Evolutionary conservation across 148 eudicot genomes (phyloP).

Genomic region (Talinum fruticosum): DNA sequence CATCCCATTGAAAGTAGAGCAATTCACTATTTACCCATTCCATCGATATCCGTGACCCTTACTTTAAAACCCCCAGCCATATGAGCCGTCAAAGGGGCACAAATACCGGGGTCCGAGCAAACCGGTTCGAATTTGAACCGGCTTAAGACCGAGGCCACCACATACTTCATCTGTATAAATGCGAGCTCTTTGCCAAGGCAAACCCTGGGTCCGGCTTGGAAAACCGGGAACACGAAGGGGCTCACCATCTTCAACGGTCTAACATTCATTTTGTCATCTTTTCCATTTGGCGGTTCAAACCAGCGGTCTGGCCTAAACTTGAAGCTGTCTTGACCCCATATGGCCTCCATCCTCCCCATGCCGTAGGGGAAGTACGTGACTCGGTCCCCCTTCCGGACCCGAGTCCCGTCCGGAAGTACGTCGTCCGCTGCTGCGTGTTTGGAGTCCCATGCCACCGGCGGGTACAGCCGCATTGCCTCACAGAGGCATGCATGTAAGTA

Average conservation of each 20-base stretch:
- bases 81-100: slow-evolving; percentile 75
- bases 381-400: slow-evolving; percentile 51
- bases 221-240: slow-evolving; percentile 68
- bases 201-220: slow-evolving; percentile 90
- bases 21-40: neutral
- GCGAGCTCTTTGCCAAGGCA: slow-evolving; percentile 95
- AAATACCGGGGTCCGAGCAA: slow-evolving; percentile 46
- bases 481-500: slow-evolving; percentile 65
- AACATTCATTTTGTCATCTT: neutral
- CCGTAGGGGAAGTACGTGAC: slow-evolving; percentile 87
- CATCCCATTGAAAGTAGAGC: neutral
- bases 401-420: slow-evolving; percentile 75
- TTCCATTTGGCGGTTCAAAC: slow-evolving; percentile 31
- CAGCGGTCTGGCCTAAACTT: slow-evolving; percentile 76
- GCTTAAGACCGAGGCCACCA: slow-evolving; percentile 60
- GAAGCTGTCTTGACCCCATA: slow-evolving; percentile 71
- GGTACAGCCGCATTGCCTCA: slow-evolving; percentile 80
- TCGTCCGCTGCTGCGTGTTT: slow-evolving; percentile 68
- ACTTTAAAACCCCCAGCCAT: slow-evolving; percentile 82
- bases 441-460: slow-evolving; percentile 94
- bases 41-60: slow-evolving; percentile 36
- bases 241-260: slow-evolving; percentile 41
- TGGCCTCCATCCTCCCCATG: slow-evolving; percentile 80
- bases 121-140: slow-evolving; percentile 59
- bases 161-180: slow-evolving; percentile 82